Evolutionary conservation across 371 early-diverging fungal species (phyloP), one percentile per base, ranked within the genome.

Genomic region (Mortierella polycephala): DNA sequence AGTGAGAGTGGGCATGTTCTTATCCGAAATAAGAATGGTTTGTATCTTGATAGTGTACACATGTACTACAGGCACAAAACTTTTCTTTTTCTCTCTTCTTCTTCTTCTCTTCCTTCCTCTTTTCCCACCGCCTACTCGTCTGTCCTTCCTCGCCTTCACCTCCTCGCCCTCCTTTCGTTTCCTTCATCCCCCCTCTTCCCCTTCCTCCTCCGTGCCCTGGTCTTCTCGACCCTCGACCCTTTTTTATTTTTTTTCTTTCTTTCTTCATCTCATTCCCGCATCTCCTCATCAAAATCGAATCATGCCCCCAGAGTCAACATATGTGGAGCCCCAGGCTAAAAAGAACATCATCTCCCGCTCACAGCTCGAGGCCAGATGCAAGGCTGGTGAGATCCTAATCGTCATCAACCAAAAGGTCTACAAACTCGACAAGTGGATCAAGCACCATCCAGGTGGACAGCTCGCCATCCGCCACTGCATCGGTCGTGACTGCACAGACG

Each of bases 401-500:
- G 88, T 95, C 21, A 90, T 87, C 64, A 90, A 93, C 50, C 84
- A 85, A 52, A 93, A 94, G 81, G 96, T 96, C 64, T 95, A 95
- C 86, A 91, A 93, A 80, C 87, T 96, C 45, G 91, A 94, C 72
- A 90, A 89, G 53, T 96, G 94, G 84, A 80, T 91, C 67, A 85
- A 85, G 70, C 86, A 87, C 62, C 98, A 98, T 74, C 98, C 98
- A 1, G 98, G 98, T 45, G 98, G 98, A 37, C 92, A 91, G 53
- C 86, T 95, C 23, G 94, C 95, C 57, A 85, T 98, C 53, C 82
- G 84, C 68, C 93, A 96, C 81, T 89, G 93, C 83, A 86, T 91
- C 55, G 98, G 98, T 67, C 90, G 87, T 71, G 97, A 98, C 81
- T 95, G 95, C 18, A 96, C 98, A 0, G 97, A 96, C 81, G 96